These are phyloP conservation scores for Thermomyces lanuginosus DNA, from an alignment of 2,329 filamentous ascomycete species.

Conservation along the genomic window DNA sequence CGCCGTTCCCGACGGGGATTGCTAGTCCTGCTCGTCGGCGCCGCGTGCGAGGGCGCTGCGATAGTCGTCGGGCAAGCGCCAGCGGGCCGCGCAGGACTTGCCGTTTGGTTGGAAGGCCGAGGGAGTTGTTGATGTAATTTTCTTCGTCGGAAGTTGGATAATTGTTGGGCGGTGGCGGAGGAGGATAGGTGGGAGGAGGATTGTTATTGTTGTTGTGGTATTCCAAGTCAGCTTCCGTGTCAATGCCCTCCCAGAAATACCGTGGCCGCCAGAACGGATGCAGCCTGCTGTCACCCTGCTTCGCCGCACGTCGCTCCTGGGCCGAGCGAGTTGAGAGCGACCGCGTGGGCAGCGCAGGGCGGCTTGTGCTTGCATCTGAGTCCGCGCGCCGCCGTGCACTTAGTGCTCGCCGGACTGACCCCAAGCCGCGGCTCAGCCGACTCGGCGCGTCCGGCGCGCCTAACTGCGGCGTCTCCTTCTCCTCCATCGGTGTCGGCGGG, in stretches of 20 bases:
- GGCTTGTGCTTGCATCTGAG: too few species aligned
- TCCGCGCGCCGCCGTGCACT: constrained; percentile 24
- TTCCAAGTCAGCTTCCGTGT: constrained; percentile 14
- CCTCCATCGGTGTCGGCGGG: constrained; percentile 34
- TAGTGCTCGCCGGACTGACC: constrained; percentile 23
- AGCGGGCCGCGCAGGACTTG: constrained; percentile 27
- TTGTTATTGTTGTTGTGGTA: constrained; percentile 11
- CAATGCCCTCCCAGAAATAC: constrained; percentile 45
- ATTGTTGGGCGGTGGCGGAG: constrained; percentile 5
- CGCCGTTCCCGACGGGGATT: constrained; percentile 16
- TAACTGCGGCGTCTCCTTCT: constrained; percentile 13
- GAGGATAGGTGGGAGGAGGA: too few species aligned
- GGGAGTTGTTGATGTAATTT: constrained; percentile 38
- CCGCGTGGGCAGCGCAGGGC: constrained; percentile 15
- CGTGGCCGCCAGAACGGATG: constrained; percentile 48
- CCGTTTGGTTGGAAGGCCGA: constrained; percentile 37
- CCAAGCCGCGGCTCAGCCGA: constrained; percentile 16
- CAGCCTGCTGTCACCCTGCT: constrained; percentile 32
- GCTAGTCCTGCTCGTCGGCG: constrained; percentile 15
- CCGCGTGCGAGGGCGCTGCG: constrained; percentile 8
- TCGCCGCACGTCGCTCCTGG: constrained; percentile 27
- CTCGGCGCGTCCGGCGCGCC: constrained; percentile 10
- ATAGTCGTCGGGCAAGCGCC: constrained; percentile 17
- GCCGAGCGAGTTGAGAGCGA: constrained; percentile 26
- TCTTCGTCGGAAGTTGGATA: constrained; percentile 19